Evolutionary conservation across 2,329 filamentous ascomycete species (phyloP).

Genomic region (Aphanoascus verrucosus): DNA sequence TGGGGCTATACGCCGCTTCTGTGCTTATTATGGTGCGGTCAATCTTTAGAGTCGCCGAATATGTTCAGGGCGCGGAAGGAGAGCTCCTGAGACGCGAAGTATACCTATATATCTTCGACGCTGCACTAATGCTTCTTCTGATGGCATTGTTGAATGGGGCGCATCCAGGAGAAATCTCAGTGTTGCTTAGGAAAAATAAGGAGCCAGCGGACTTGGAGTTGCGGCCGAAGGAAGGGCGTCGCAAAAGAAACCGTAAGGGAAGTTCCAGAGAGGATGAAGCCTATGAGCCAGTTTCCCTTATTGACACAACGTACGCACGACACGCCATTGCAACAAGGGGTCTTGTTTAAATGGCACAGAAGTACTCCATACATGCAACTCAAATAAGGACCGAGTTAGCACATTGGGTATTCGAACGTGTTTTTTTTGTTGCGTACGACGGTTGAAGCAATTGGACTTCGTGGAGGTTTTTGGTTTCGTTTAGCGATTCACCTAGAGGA

Average conservation of each 20-base stretch:
- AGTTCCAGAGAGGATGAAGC: not conserved
- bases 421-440: no score
- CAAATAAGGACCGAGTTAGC: no score
- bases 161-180: constrained; percentile 13
- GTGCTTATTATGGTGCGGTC: constrained; percentile 25
- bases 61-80: constrained; percentile 24
- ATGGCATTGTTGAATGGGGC: constrained; percentile 16
- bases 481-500: no score
- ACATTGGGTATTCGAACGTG: no score
- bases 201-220: constrained; percentile 3
- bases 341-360: not conserved
- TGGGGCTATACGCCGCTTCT: constrained; percentile 22
- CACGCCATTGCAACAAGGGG: constrained; percentile 15
- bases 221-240: not conserved
- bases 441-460: no score
- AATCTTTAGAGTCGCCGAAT: constrained; percentile 28
- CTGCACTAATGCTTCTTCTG: constrained; percentile 22
- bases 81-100: constrained; percentile 24
- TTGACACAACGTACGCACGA: constrained; percentile 12
- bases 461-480: no score
- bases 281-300: not conserved
- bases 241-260: not conserved
- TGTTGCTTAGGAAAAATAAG: not conserved
- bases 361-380: no score
- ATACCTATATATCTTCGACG: constrained; percentile 27